Evolutionary conservation across 2,329 filamentous ascomycete species (phyloP), one percentile per base, ranked within the genome.

Genomic region (Trichoderma simmonsii): DNA sequence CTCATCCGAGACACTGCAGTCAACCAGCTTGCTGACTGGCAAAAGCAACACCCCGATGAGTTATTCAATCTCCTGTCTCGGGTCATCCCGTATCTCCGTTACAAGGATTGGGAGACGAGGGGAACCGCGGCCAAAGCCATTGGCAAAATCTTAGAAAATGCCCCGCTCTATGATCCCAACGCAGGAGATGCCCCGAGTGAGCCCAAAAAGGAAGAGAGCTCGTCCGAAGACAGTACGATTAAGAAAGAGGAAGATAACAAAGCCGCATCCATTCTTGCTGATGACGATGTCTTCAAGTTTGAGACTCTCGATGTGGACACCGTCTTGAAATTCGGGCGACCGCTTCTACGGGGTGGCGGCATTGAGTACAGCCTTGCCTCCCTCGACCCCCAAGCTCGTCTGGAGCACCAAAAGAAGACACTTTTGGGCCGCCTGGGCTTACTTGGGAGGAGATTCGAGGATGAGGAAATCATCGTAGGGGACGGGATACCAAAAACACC

Each of bases 41-140:
- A 99, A 83, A 98, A 98, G 81, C 93, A 96, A 81, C 96, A 98
- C 78, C 96, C 96, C 0, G 95, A 99, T 83, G 97, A 99, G 81
- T 86, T 99, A 1, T 98, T 98, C 83, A 98, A 98, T 79, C 88
- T 99, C 7, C 87, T 99, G 14, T 95, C 94, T 34, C 89, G 95
- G 73, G 95, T 99, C 36, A 91, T 99, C n/a, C 95, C 96, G 1
- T 99, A 98, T 81, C 87, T 99, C 34, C 90, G 93, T 72, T 95
- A 96, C 76, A 97, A 95, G 81, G 95, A 95, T 79, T 99, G 96
- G 96, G 96, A 99, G 79, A 99, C 96, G 30, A 88, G 97, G 76
- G 95, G 92, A 73, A 97, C 96, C 69, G 93, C 97, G 61, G 94
- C 95, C 76, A 97, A 95, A 82, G 96, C 96, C 24, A 91, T 99